phyloP scores from a whole-genome alignment of 1,284 basidiomycete genomes.

The Cryptococcus hybrid region DNA sequence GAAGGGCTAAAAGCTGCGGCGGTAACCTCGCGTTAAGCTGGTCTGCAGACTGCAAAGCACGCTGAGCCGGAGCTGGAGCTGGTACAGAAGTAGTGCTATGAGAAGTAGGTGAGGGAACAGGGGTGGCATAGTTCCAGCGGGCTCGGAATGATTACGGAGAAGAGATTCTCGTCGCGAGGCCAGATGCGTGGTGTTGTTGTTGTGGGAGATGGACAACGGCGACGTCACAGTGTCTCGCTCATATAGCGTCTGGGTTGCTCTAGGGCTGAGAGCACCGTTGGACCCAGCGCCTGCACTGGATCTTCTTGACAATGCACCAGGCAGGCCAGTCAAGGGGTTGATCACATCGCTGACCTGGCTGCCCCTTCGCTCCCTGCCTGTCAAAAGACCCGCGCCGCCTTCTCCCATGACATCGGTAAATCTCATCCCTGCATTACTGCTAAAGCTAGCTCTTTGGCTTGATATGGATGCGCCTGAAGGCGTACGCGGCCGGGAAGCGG shows the following conservation, averaged over 20 bases:
- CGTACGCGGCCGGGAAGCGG: slow-evolving; percentile 40
- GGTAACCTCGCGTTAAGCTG: slow-evolving; percentile 38
- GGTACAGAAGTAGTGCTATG: background rate
- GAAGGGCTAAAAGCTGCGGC: slow-evolving; percentile 43
- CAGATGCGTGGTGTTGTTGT: background rate
- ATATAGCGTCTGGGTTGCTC: background rate
- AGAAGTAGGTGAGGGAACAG: background rate
- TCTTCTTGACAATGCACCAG: slow-evolving; percentile 25
- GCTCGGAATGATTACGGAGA: background rate
- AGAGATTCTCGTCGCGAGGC: background rate
- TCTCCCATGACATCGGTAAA: background rate
- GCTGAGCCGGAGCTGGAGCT: background rate
- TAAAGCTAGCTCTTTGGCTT: slow-evolving; percentile 17
- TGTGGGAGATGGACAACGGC: background rate
- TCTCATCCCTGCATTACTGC: slow-evolving; percentile 1
- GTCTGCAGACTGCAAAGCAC: slow-evolving; percentile 28
- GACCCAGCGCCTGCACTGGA: slow-evolving; percentile 14
- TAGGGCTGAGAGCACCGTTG: background rate
- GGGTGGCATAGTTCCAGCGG: background rate
- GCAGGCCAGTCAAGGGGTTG: slow-evolving; percentile 44
- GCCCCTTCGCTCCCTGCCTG: slow-evolving; percentile 11
- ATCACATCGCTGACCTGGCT: slow-evolving; percentile 38
- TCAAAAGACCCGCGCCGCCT: background rate
- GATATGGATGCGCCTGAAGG: slow-evolving; percentile 30
- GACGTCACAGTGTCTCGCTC: slow-evolving; percentile 2